These are phyloP conservation scores for Puccinia brachypodii DNA, from an alignment of 1,284 basidiomycete genomes.

Conservation along the genomic window DNA sequence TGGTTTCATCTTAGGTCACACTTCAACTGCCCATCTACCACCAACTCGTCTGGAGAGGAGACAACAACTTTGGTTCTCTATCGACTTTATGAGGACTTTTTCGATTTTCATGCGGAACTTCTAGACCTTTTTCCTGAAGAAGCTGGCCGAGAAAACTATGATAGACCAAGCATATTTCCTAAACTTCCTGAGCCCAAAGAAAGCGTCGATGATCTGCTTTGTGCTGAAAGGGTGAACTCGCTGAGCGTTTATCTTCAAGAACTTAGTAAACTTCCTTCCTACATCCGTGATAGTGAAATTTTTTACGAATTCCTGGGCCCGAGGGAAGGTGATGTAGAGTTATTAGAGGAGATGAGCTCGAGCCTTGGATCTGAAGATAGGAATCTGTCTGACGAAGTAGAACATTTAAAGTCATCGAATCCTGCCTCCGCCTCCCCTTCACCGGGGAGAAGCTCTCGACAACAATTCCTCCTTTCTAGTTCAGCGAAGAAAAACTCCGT, in stretches of 20 bases:
- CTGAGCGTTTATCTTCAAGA: slow-evolving; percentile 83
- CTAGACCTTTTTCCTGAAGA: slow-evolving; percentile 83
- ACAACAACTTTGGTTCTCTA: slow-evolving; percentile 80
- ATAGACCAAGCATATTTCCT: slow-evolving; percentile 73
- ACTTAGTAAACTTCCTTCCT: slow-evolving; percentile 70
- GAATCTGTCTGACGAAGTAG: slow-evolving; percentile 37
- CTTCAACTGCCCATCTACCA: slow-evolving; percentile 68
- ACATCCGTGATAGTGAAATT: slow-evolving; percentile 77
- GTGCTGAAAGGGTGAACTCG: slow-evolving; percentile 75
- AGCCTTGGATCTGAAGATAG: slow-evolving; percentile 42
- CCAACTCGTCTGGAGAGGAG: slow-evolving; percentile 64
- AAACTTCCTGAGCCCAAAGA: slow-evolving; percentile 90
- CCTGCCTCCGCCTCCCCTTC: slow-evolving; percentile 49
- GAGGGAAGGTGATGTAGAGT: slow-evolving; percentile 80
- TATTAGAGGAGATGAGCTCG: slow-evolving; percentile 51
- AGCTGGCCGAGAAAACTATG: slow-evolving; percentile 66
- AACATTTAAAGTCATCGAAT: neutral
- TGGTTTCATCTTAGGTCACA: slow-evolving; percentile 90
- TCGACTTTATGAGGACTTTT: slow-evolving; percentile 96
- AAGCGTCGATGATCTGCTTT: slow-evolving; percentile 80
- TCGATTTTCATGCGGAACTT: slow-evolving; percentile 90
- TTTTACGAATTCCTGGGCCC: slow-evolving; percentile 81
- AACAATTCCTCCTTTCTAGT: slow-evolving; percentile 35
- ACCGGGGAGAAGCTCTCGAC: slow-evolving; percentile 52
- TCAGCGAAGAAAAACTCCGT: neutral